Conservation (phyloP, 768 basidiomycete species). For the Leccinum rimulosum region DNA sequence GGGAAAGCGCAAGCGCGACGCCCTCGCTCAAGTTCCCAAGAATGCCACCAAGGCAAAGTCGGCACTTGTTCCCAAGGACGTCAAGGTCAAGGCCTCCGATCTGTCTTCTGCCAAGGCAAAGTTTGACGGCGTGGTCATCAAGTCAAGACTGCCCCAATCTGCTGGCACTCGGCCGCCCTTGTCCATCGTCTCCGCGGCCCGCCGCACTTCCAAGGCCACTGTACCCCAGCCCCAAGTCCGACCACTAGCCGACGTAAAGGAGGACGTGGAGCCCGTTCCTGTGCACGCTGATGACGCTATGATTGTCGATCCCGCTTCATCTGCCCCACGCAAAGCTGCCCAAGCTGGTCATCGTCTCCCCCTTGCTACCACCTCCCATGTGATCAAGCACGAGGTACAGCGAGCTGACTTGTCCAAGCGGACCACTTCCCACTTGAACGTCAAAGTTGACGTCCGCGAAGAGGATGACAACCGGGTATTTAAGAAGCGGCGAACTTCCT, state of each 20-base stretch:
- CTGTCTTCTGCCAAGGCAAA: slow-evolving; percentile 43
- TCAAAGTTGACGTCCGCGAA: slow-evolving; percentile 41
- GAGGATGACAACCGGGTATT: slow-evolving; percentile 57
- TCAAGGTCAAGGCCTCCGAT: slow-evolving; percentile 57
- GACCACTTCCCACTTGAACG: slow-evolving; percentile 32
- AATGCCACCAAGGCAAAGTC: slow-evolving; percentile 42
- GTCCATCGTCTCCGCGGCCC: slow-evolving; percentile 47
- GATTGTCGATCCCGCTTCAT: slow-evolving; percentile 44
- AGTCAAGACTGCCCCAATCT: slow-evolving; percentile 39
- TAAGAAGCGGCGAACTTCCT: slow-evolving; percentile 78
- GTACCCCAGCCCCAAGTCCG: slow-evolving; percentile 20
- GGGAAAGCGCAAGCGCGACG: slow-evolving; percentile 74
- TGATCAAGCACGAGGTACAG: slow-evolving; percentile 30
- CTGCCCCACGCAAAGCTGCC: slow-evolving; percentile 6
- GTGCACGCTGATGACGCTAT: slow-evolving; percentile 50
- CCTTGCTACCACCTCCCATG: slow-evolving; percentile 8
- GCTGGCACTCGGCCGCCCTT: slow-evolving; percentile 49
- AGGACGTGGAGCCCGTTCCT: slow-evolving; percentile 16
- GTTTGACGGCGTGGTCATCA: slow-evolving; percentile 64
- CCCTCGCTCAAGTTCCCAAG: slow-evolving; percentile 67
- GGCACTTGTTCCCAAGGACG: slow-evolving; percentile 32
- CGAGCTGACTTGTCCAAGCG: slow-evolving; percentile 28
- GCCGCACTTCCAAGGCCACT: slow-evolving; percentile 36
- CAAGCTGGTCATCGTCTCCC: slow-evolving; percentile 33
- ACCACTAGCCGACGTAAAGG: slow-evolving; percentile 31